A percentile compares a stretch with the other conserved stretches of the same genome.
These are phyloP conservation scores for Phytophthora nicotianae DNA, from an alignment of 352 stramenopile genomes.

Conservation along the genomic window DNA sequence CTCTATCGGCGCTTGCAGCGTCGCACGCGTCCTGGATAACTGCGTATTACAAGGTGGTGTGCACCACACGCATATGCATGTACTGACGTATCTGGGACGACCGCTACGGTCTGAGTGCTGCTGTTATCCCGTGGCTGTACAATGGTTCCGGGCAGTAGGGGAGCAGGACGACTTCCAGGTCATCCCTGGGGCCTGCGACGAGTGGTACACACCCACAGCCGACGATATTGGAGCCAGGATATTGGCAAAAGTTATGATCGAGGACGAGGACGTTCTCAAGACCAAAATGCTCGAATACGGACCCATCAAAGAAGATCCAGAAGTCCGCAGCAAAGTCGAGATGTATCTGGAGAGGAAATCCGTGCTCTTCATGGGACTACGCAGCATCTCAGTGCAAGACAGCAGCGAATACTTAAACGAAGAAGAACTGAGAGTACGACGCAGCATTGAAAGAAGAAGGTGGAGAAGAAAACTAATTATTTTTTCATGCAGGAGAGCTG, in stretches of 20 bases:
- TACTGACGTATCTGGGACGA: conserved; percentile 73
- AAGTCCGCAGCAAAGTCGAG: conserved; percentile 88
- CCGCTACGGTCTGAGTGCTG: conserved; percentile 64
- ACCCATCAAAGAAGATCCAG: conserved; percentile 82
- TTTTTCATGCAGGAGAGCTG: conserved; percentile 65
- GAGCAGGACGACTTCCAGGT: conserved; percentile 74
- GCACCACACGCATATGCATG: conserved; percentile 85
- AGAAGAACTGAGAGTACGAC: conserved; percentile 63
- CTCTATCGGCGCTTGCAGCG: conserved; percentile 59
- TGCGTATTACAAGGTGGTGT: conserved; percentile 80
- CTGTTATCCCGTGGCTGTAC: conserved; percentile 71
- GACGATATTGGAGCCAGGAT: conserved; percentile 84
- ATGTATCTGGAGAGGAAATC: conserved; percentile 82
- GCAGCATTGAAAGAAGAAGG: not conserved
- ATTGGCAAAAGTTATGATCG: conserved; percentile 76
- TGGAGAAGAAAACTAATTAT: not conserved
- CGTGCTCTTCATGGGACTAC: conserved; percentile 77
- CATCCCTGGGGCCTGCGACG: conserved; percentile 66
- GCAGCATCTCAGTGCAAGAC: conserved; percentile 63
- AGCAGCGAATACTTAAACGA: conserved; percentile 62
- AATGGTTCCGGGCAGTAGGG: conserved; percentile 78
- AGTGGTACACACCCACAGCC: conserved; percentile 82
- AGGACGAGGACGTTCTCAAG: conserved; percentile 70
- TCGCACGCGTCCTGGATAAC: conserved; percentile 70
- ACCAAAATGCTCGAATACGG: conserved; percentile 86